Percentiles rank a stretch among this genome's conserved stretches.
Evolutionary conservation across 768 basidiomycete genomes (phyloP).

Genomic region (Flagelloscypha sp.): DNA sequence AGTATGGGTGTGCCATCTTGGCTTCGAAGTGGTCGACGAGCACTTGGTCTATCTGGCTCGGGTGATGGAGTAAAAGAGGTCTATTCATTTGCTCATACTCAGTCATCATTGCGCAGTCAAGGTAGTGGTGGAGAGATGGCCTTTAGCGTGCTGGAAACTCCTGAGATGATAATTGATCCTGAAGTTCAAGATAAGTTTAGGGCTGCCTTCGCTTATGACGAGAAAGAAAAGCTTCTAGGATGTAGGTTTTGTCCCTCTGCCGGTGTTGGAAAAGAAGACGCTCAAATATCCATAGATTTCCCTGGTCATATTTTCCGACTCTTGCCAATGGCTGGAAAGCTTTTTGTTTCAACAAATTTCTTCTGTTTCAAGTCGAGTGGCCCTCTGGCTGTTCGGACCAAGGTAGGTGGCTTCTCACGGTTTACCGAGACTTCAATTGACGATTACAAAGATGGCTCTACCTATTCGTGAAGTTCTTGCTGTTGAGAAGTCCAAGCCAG

Average conservation of each 20-base stretch:
- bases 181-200: slow-evolving; percentile 73
- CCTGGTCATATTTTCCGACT: slow-evolving; percentile 85
- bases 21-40: slow-evolving; percentile 45
- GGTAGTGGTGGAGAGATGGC: slow-evolving; percentile 50
- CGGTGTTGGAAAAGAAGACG: slow-evolving; percentile 7
- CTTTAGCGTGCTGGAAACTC: slow-evolving; percentile 77
- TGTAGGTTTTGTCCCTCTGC: slow-evolving; percentile 45
- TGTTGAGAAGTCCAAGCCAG: slow-evolving; percentile 74
- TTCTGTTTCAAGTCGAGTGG: slow-evolving; percentile 94
- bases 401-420: slow-evolving; percentile 43
- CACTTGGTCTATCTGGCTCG: slow-evolving; percentile 27
- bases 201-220: slow-evolving; percentile 75
- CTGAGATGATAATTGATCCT: slow-evolving; percentile 50
- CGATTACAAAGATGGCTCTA: slow-evolving; percentile 71
- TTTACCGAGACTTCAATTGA: slow-evolving; percentile 2
- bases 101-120: slow-evolving; percentile 20
- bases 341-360: slow-evolving; percentile 87
- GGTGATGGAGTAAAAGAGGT: slow-evolving; percentile 47
- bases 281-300: slow-evolving; percentile 58
- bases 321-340: slow-evolving; percentile 79
- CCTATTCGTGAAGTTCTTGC: slow-evolving; percentile 86
- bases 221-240: slow-evolving; percentile 79
- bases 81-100: slow-evolving; percentile 35
- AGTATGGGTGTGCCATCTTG: slow-evolving; percentile 64
- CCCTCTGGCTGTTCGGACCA: slow-evolving; percentile 69